Conservation (phyloP, 2,329 filamentous ascomycete genomes). For the Cladosporium sp. region DNA sequence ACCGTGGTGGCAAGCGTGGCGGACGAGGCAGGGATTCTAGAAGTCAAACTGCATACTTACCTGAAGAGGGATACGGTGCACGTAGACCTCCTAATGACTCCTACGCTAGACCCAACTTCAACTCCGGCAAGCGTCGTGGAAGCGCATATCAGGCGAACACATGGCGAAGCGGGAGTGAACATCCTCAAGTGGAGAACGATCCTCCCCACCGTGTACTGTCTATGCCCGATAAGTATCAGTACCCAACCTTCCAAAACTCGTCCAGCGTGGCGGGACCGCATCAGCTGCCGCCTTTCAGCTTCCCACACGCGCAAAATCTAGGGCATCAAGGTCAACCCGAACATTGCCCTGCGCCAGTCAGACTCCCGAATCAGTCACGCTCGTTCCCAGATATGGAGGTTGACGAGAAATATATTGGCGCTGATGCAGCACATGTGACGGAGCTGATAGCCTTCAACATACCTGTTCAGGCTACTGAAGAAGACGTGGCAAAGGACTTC, state of each 20-base stretch:
- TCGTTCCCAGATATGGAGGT: background rate
- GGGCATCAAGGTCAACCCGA: background rate
- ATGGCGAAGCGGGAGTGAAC: slow-evolving; percentile 11
- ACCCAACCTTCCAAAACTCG: background rate
- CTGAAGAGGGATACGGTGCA: background rate
- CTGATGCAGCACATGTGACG: slow-evolving; percentile 12
- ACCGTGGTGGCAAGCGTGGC: background rate
- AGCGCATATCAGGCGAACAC: background rate
- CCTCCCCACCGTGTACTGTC: slow-evolving; percentile 10
- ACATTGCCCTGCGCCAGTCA: background rate
- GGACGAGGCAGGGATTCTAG: background rate
- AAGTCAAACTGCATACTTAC: background rate
- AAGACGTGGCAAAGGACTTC: background rate
- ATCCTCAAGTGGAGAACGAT: slow-evolving; percentile 7
- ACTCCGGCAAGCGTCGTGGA: slow-evolving; percentile 1
- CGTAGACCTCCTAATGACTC: background rate
- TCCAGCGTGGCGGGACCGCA: background rate
- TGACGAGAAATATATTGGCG: slow-evolving; percentile 13
- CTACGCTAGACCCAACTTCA: background rate
- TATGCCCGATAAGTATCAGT: slow-evolving; percentile 2
- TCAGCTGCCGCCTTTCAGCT: background rate
- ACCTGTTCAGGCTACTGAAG: background rate
- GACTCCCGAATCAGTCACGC: background rate
- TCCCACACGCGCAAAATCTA: background rate
- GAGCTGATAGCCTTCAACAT: slow-evolving; percentile 15